Evolutionary conservation across 2,329 filamentous ascomycete species (phyloP).

Genomic region (Aspergillus arachidicola): DNA sequence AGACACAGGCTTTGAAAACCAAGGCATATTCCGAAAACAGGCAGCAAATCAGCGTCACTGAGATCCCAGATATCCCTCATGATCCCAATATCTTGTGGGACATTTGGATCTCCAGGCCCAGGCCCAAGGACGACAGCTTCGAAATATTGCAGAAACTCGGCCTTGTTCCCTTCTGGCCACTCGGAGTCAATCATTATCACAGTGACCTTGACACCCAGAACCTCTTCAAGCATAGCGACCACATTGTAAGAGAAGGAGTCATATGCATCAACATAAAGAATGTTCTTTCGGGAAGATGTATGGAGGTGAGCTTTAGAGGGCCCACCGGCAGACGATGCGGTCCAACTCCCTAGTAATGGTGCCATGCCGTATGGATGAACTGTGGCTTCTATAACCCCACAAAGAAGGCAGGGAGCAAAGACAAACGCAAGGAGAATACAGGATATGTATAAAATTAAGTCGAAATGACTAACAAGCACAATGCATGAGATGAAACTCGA

Average conservation of each 20-base stretch:
- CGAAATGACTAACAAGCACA: not conserved
- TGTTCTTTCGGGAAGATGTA: slow-evolving; percentile 36
- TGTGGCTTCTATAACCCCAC: not conserved
- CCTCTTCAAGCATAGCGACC: slow-evolving; percentile 73
- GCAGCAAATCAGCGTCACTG: slow-evolving; percentile 61
- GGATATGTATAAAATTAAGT: not conserved
- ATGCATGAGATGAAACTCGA: not conserved
- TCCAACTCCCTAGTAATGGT: slow-evolving; percentile 34
- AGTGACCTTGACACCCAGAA: slow-evolving; percentile 68
- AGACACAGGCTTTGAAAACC: slow-evolving; percentile 82
- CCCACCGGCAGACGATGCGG: slow-evolving; percentile 10
- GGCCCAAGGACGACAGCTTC: slow-evolving; percentile 89
- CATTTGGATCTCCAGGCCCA: slow-evolving; percentile 79
- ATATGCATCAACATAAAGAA: slow-evolving; percentile 92
- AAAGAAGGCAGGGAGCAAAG: not conserved
- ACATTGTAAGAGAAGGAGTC: slow-evolving; percentile 98
- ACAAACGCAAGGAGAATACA: not conserved
- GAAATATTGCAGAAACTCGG: slow-evolving; percentile 60
- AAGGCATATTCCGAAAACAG: slow-evolving; percentile 84
- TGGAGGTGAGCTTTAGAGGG: not conserved
- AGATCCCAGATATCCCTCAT: slow-evolving; percentile 77
- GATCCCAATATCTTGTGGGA: slow-evolving; percentile 75
- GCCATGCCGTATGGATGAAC: slow-evolving; percentile 23
- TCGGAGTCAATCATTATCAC: slow-evolving; percentile 70
- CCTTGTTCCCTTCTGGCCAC: slow-evolving; percentile 46